A percentile compares a stretch with the other conserved stretches of the same genome.
Conservation (phyloP, 257 asterid genomes). For the Leonotis leonurus region DNA sequence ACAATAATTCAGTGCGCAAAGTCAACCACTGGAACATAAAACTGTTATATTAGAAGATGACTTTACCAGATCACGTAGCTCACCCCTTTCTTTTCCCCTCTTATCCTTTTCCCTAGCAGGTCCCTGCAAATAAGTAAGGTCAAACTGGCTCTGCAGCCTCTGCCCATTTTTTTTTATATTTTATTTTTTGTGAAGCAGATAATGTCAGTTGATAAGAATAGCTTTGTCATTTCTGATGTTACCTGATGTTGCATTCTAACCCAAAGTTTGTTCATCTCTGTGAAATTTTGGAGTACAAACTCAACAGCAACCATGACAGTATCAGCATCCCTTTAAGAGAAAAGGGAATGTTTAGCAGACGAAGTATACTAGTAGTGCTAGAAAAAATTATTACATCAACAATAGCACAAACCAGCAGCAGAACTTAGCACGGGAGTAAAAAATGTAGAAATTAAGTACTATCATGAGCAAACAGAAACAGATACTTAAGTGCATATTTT, state of each 20-base stretch:
- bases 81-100: constrained; percentile 94
- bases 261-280: constrained; percentile 99
- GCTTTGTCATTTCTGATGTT: constrained; percentile 34
- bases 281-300: constrained; percentile 96
- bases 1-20: constrained; percentile 20
- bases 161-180: too few species aligned
- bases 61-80: constrained; percentile 96
- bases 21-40: constrained; percentile 15
- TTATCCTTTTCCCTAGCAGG: constrained; percentile 92
- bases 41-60: constrained; percentile 11
- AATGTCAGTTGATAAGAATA: constrained; percentile 33
- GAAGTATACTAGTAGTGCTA: constrained; percentile 8
- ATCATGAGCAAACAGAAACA: background rate
- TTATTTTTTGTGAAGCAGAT: constrained; percentile 29
- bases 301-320: constrained; percentile 87
- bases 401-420: background rate
- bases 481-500: background rate
- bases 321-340: constrained; percentile 74
- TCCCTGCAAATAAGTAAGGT: constrained; percentile 70
- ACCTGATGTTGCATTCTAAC: constrained; percentile 99
- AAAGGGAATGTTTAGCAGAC: constrained; percentile 14
- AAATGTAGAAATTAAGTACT: background rate
- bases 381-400: background rate
- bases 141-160: too few species aligned
- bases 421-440: constrained; percentile 4